A percentile compares a stretch with the other conserved stretches of the same genome.
Evolutionary conservation across 2,329 filamentous ascomycete genomes (phyloP).

Genomic region (Aspergillus tubingensis): DNA sequence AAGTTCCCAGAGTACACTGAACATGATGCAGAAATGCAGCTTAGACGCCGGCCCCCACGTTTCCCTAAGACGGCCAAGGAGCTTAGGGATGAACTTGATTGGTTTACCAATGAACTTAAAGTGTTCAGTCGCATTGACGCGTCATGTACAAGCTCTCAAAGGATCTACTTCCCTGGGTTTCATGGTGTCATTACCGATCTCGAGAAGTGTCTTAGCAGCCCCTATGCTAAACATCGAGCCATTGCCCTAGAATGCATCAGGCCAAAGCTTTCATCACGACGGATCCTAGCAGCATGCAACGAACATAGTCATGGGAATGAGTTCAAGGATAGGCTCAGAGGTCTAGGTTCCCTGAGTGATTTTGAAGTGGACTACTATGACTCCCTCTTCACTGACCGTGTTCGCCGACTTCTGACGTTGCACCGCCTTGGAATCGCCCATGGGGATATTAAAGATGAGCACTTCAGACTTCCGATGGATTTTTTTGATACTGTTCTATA

Average conservation of each 20-base stretch:
- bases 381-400: conserved; percentile 9
- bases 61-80: background rate
- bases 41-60: background rate
- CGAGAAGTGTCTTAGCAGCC: background rate
- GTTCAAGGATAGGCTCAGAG: background rate
- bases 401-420: conserved; percentile 12
- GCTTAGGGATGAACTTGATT: background rate
- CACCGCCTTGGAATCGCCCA: conserved; percentile 16
- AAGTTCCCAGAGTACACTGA: background rate
- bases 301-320: background rate
- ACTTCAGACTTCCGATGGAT: conserved; percentile 18
- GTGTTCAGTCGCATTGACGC: conserved; percentile 1
- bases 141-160: conserved; percentile 6
- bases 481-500: conserved; percentile 18
- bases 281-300: background rate
- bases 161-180: conserved; percentile 7
- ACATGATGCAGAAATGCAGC: background rate
- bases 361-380: conserved; percentile 15
- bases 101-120: background rate
- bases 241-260: conserved; percentile 3
- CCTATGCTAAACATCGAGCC: background rate
- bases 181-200: conserved; percentile 6
- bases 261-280: conserved; percentile 8
- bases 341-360: background rate
- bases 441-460: conserved; percentile 17